Evolutionary conservation across 495 filamentous ascomycete species (phyloP).

Genomic region (Penicillium antarcticum): DNA sequence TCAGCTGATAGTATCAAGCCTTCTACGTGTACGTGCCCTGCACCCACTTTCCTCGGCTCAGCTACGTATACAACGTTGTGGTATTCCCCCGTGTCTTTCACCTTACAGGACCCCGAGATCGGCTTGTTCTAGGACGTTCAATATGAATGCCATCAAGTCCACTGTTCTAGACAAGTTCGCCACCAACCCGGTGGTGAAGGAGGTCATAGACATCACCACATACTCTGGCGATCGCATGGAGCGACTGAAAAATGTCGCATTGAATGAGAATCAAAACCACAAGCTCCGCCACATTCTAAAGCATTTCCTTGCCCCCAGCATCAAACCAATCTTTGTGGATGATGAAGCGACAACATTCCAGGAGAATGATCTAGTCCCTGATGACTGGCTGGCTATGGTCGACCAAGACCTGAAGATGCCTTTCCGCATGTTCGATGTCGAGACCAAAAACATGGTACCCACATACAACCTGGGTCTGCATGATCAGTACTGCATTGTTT

Average conservation of each 20-base stretch:
- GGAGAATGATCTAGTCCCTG: background rate
- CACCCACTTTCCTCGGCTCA: no score
- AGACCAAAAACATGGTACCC: constrained; percentile 36
- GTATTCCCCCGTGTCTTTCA: no score
- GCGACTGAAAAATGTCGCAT: background rate
- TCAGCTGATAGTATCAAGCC: no score
- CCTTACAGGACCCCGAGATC: no score
- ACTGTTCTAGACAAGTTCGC: background rate
- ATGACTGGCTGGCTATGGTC: constrained; percentile 4
- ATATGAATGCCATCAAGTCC: background rate
- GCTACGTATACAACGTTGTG: no score
- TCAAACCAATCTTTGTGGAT: constrained; percentile 4
- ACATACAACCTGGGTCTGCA: constrained; percentile 23
- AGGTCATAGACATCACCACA: constrained; percentile 1
- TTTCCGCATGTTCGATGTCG: constrained; percentile 42
- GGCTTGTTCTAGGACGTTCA: no score
- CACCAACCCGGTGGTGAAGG: background rate
- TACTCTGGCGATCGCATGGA: background rate
- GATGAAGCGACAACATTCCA: background rate
- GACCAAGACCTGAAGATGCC: constrained; percentile 2
- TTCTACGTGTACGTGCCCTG: no score
- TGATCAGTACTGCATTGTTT: constrained; percentile 41
- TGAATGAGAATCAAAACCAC: constrained; percentile 1
- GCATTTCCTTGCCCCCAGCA: background rate
- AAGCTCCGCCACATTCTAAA: constrained; percentile 4